Evolutionary conservation across 2,329 filamentous ascomycete genomes (phyloP), one percentile per base, ranked within the genome.

Genomic region (Blastomyces emzantsi): DNA sequence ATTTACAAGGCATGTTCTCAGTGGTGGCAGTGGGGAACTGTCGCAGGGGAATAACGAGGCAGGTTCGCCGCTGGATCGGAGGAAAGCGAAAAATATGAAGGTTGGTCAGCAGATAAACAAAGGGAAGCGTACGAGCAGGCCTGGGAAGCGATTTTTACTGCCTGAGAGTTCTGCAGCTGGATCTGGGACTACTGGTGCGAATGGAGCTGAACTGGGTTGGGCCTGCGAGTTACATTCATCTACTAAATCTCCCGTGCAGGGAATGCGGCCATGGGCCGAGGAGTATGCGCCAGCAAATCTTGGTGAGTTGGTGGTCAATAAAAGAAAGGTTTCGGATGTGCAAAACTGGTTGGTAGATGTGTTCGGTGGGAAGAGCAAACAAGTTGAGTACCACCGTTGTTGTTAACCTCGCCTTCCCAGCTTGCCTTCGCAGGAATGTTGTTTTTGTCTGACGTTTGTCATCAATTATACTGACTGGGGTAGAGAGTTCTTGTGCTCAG

Each of bases 221-320:
- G 30, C 28, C n/a, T 28, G 49, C 30, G 22, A 51, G 19, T 39
- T 41, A 11, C 28, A 3, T 15, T 59, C 54, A 25, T 52, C 63
- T 33, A 41, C 25, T 62, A 25, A 36, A 41, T 54, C 19, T 9
- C n/a, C 43, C 25, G n/a, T 63, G 19, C 30, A 39, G 33, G 55
- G 91, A 67, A 76, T 81, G 59, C 83, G 88, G 61, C 92, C 93
- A 2, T 97, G 93, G 93, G 89, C 89, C 19, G 92, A 97, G 69
- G 85, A 87, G 68, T 97, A 91, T 74, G 87, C 85, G 1, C 93
- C 93, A 0, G 71, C 74, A 2, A 88, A 84, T 68, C 74, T 97
- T 15, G 87, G 92, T 19, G 93, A 97, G 76, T 80, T 99, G 56
- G 93, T 89, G 0, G 93, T 99, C 22, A 92, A 99, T 75, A 97